Evolutionary conservation across 345 rosid species (phyloP), one percentile per base, ranked within the genome.

Genomic region (Abelmoschus esculentus): DNA sequence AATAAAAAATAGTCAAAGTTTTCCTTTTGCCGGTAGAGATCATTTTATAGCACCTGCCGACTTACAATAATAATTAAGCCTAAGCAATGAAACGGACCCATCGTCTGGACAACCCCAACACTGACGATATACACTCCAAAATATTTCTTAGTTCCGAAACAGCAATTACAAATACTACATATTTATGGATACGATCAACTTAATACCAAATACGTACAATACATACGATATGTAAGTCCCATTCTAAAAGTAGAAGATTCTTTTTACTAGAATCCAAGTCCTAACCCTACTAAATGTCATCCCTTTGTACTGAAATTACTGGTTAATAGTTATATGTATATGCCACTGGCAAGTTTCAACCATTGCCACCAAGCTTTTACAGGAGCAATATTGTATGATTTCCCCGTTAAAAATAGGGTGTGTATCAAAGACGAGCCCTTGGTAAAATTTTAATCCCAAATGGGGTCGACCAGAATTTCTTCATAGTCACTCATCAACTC

Each of bases 381-480:
- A 60, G 19, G 60, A 56, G 32, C 32, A 56, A 15, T 60, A 15
- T 32, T 32, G 44, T 31, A 1, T 32, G 17, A n/a, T 52, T 60
- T 34, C 68, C 68, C 68, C 55, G 12, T 14, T 44, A 65, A 64
- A 65, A 46, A 10, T 22, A 22, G 26, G 26, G 26, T 22, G 26
- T 22, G 26, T 22, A 22, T 22, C 26, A 22, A 22, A 22, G 26
- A 22, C 26, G 26, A 22, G 26, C 26, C 26, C 26, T 22, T 22
- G 26, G 26, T 22, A 22, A 22, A 22, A 22, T 22, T 0, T n/a
- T 59, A 82, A 73, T 82, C 81, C 86, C 86, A 82, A 67, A 82
- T 82, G 61, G 86, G 78, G 0, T 69, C 63, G 55, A 73, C 73
- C 11, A 65, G 70, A 72, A 54, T 66, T 17, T 73, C 82, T 7